These are phyloP conservation scores for Solanum sitiens DNA, from an alignment of 257 asterid genomes.

Conservation along the genomic window DNA sequence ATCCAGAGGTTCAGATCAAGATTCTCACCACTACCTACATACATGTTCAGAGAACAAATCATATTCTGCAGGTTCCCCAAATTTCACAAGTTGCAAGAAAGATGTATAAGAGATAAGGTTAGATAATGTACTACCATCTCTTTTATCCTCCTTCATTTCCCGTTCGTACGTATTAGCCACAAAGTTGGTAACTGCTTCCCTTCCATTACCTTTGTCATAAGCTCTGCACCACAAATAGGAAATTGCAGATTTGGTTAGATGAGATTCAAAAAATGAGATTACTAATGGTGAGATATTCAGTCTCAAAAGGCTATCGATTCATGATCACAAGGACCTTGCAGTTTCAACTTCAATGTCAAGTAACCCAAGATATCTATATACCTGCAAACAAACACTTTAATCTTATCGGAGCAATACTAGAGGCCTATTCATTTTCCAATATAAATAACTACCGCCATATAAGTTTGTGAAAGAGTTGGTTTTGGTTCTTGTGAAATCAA, in stretches of 20 bases:
- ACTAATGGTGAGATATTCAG: not conserved
- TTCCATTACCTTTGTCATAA: constrained; percentile 56
- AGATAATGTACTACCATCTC: constrained; percentile 37
- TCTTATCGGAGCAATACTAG: not conserved
- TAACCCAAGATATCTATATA: not conserved
- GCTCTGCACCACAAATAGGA: constrained; percentile 48
- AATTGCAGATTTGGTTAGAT: constrained; percentile 13
- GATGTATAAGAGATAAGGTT: not conserved
- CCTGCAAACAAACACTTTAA: not conserved
- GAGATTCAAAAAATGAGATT: constrained; percentile 5
- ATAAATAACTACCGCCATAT: not conserved
- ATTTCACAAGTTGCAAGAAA: not conserved
- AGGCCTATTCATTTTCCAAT: not conserved
- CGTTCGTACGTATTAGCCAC: constrained; percentile 32
- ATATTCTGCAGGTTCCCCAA: not conserved
- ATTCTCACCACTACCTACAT: constrained; percentile 43
- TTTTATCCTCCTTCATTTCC: constrained; percentile 24
- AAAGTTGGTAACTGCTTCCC: constrained; percentile 62
- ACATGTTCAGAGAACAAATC: not conserved
- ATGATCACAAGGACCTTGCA: constrained; percentile 32
- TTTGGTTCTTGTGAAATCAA: too few relatives aligned
- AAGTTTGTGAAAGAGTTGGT: not conserved
- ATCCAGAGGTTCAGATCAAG: constrained; percentile 91
- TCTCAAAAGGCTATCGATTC: constrained; percentile 7
- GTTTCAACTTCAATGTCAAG: constrained; percentile 10